Evolutionary conservation across 495 filamentous ascomycete genomes (phyloP).

Genomic region (Penicillium diatomitis): DNA sequence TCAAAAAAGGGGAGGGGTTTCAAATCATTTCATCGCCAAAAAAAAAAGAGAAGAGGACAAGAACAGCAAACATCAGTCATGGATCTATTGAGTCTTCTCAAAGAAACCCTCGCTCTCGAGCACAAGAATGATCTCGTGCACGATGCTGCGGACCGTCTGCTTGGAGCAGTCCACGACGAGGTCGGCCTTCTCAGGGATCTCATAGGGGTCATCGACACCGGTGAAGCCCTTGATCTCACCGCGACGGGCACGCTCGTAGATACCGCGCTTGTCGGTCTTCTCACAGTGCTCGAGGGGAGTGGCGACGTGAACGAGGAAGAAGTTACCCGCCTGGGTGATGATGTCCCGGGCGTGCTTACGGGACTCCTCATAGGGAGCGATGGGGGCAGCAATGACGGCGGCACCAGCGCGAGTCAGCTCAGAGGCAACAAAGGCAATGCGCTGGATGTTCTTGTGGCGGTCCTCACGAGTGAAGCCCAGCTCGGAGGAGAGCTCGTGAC

Average conservation of each 20-base stretch:
- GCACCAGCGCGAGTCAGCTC: slow-evolving; percentile 90
- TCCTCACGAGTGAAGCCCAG: slow-evolving; percentile 91
- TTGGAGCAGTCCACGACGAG: slow-evolving; percentile 77
- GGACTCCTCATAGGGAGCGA: slow-evolving; percentile 80
- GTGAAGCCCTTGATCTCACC: slow-evolving; percentile 99
- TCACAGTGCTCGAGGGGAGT: slow-evolving; percentile 89
- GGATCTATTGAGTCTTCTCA: slow-evolving; percentile 22
- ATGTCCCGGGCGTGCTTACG: slow-evolving; percentile 69
- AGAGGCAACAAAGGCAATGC: slow-evolving; percentile 91
- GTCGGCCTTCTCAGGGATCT: slow-evolving; percentile 72
- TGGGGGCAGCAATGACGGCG: slow-evolving; percentile 95
- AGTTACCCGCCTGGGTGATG: slow-evolving; percentile 76
- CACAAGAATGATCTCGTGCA: slow-evolving; percentile 93
- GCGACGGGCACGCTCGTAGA: slow-evolving; percentile 73
- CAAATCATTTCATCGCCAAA: neutral
- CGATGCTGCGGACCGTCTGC: slow-evolving; percentile 81
- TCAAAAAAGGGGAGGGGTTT: no score
- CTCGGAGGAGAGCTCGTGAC: slow-evolving; percentile 85
- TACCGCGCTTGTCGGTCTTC: slow-evolving; percentile 87
- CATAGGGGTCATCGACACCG: slow-evolving; percentile 96
- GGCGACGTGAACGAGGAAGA: slow-evolving; percentile 91
- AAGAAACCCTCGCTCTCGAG: slow-evolving; percentile 81
- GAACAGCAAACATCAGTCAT: slow-evolving; percentile 1
- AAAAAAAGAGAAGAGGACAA: slow-evolving; percentile 11
- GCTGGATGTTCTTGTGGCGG: slow-evolving; percentile 89